Base-by-base conservation (phyloP, 2,329 filamentous ascomycete species). In the Bisporella sp. region DNA sequence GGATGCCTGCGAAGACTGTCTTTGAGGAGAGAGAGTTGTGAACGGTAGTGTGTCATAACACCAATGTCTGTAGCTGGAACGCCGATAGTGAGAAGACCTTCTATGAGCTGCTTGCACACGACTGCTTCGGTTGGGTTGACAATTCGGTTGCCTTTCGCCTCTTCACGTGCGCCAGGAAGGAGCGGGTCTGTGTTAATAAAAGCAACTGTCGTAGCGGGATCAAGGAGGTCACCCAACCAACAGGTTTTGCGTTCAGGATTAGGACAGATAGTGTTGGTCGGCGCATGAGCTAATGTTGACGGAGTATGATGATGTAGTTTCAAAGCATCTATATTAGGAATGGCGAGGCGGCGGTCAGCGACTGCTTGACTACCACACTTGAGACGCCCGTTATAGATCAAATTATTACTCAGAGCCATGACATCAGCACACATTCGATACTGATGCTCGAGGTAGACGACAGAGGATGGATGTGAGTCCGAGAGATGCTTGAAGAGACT, bases 371-470 rank as follows among this genome's bases (percentile, higher is more conserved):
- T 95, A 29, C 93, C 93, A 64, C 93, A 99, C 62, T 93, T 92
- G 37, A 99, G 77, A 35, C 84, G 81, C 4, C 91, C 92, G n/a
- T 84, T 76, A 70, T 99, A 99, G 61, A 99, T 96, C 50, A 99
- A 78, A 1, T 81, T 87, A 67, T 96, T 99, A 55, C 89, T 95
- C 11, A 99, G 77, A 2, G 85, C 78, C 92, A 97, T 97, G 54
- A 99, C 87, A 54, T 99, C 93, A 59, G 93, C 87, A 62, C 89
- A 96, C 93, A 99, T 99, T 54, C 93, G 89, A 65, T 99, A 99
- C 66, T 99, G 93, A 62, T 96, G 90, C 61, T 93, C 90, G 1
- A 99, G 78, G 56, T 87, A 95, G 54, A 95, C 89, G 2, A 99
- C 91, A 1, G 90, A 90, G 44, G 82, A 74, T 0, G 93, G 91